Base-by-base conservation (phyloP, 352 stramenopile species). In the Phytopythium delawarense region DNA sequence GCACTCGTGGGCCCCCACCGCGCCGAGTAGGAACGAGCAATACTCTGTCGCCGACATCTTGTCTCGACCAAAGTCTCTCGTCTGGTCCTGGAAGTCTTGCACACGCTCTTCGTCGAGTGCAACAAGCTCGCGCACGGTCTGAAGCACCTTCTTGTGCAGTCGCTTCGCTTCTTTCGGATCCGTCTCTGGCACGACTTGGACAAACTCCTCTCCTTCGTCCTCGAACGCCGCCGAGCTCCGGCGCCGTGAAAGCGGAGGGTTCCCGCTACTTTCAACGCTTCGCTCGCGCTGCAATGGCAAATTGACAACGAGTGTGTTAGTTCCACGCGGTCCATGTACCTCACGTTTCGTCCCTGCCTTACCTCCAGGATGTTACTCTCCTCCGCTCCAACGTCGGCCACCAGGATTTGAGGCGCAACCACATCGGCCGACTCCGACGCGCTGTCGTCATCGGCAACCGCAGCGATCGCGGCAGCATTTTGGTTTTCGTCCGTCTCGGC, bases 51-150 rank as follows among this genome's bases (percentile, higher is more conserved):
- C 81, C 45, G 79, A 80, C 12, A 72, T 83, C 59, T 88, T 84
- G 1, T 79, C 77, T 13, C 80, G 75, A 5, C 84, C 84, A 69
- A 91, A 93, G 59, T 93, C 82, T 58, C 77, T 88, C 0, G 81
- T 91, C 56, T 89, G 81, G 30, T 91, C 82, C 49, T 91, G 84
- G 54, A 93, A 93, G 55, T 89, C 84, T 21, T 77, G 79, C 15
- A 91, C 80, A 40, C 84, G 84, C 42, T 91, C 84, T 61, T 91
- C 80, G 30, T 93, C 80, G 44, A 79, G 69, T 4, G 62, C 56
- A 7, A 91, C 82, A 20, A 84, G 66, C 37, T 89, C 84, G 16
- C 78, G 70, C 23, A 93, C 79, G 7, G 65, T 86, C 42, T 84
- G 69, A 23, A 93, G 65, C 28, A 93, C 81, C 34, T 79, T 76